phyloP scores from a whole-genome alignment of 1,139 yeast genomes.

The Yamadazyma siamensis region DNA sequence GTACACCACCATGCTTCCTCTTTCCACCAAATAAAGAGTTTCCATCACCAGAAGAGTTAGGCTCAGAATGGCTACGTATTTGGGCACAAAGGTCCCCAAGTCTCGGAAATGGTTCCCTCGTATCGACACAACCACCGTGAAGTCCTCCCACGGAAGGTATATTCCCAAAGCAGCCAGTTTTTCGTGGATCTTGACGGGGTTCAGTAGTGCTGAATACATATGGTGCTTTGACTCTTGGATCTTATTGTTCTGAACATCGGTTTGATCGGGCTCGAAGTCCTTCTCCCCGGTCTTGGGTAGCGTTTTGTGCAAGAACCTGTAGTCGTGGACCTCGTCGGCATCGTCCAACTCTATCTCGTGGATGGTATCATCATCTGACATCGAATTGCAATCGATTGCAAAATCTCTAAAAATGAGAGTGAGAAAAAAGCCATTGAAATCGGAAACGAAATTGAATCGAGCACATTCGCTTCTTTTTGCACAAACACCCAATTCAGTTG shows the following conservation, averaged over 20 bases:
- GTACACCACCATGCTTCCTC: slow-evolving; percentile 73
- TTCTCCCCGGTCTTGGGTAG: slow-evolving; percentile 67
- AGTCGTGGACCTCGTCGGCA: slow-evolving; percentile 66
- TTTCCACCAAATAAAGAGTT: slow-evolving; percentile 70
- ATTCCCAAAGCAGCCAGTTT: slow-evolving; percentile 44
- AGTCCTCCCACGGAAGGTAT: slow-evolving; percentile 41
- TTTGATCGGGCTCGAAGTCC: slow-evolving; percentile 84
- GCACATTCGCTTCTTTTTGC: too few relatives aligned
- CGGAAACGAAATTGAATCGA: too few relatives aligned
- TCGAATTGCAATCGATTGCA: not conserved
- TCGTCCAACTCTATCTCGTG: slow-evolving; percentile 11
- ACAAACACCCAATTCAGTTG: too few relatives aligned
- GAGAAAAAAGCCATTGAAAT: not conserved
- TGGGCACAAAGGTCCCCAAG: slow-evolving; percentile 49
- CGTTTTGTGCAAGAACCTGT: slow-evolving; percentile 18
- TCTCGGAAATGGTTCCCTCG: slow-evolving; percentile 74
- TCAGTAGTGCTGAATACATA: slow-evolving; percentile 68
- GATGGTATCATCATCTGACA: slow-evolving; percentile 6
- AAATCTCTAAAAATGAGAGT: not conserved
- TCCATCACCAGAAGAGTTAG: slow-evolving; percentile 41
- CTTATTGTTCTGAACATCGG: slow-evolving; percentile 51
- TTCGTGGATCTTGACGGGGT: slow-evolving; percentile 56
- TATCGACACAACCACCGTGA: slow-evolving; percentile 48
- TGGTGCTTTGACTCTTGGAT: slow-evolving; percentile 58
- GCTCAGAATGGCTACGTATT: not conserved